A percentile compares a stretch with the other conserved stretches of the same genome.
Evolutionary conservation across 345 rosid species (phyloP).

Genomic region (Excoecaria cochinchinensis): DNA sequence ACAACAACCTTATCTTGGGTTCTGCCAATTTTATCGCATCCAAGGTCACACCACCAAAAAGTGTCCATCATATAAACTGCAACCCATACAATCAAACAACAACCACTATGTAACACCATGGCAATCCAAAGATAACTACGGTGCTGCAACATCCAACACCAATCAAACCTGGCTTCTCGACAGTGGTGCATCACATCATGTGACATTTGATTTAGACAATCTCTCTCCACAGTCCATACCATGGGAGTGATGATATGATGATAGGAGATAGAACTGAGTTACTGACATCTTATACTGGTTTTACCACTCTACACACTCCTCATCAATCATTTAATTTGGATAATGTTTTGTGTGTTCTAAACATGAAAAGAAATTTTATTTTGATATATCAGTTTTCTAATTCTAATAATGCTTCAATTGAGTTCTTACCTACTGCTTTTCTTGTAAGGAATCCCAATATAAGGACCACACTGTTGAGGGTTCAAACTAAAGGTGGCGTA

Average conservation of each 20-base stretch:
- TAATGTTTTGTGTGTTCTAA: neutral
- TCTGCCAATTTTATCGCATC: neutral
- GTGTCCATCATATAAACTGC: neutral
- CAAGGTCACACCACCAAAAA: neutral
- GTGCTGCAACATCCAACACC: no score
- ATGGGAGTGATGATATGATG: neutral
- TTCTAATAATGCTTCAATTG: neutral
- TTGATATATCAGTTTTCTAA: neutral
- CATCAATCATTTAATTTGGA: neutral
- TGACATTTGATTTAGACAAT: neutral
- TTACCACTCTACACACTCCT: neutral
- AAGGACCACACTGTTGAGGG: neutral
- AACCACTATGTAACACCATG: no score
- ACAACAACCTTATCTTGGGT: neutral
- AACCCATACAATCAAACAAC: no score
- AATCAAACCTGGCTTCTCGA: neutral
- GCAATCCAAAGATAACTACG: no score
- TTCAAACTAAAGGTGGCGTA: neutral
- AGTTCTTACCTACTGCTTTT: neutral
- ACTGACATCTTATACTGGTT: neutral
- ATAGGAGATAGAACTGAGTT: neutral
- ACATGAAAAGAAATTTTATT: neutral
- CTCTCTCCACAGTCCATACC: neutral
- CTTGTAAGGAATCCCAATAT: neutral
- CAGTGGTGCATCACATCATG: neutral